Base-by-base conservation (phyloP, 208 protist genomes). In the Acanthamoeba triangularis region DNA sequence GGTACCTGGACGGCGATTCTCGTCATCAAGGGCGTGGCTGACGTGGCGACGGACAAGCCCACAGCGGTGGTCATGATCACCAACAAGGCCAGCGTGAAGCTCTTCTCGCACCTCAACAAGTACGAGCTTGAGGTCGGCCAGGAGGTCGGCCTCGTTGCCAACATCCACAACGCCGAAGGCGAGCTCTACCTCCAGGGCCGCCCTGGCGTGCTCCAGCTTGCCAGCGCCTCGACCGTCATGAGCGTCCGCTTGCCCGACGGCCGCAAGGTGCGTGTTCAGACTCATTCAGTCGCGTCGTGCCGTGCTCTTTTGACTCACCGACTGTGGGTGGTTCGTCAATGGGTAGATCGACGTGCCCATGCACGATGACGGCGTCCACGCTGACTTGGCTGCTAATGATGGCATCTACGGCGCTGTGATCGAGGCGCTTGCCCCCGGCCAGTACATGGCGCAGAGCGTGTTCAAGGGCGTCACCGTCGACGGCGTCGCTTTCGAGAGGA, bases 321-420 rank as follows among this genome's bases (percentile, higher is more conserved):
- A 25, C 37, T 25, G n/a, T 82, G 25, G 3, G 8, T 82, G 28
- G 30, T 28, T 33, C 37, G 30, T 41, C 30, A 20, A 2, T 28
- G 25, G 13, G 16, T 90, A 47, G 33, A 30, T 59, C 49, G 37
- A 61, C 0, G 52, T 97, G 76, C 41, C 44, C 54, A 97, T 97
- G 96, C 69, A 56, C 67, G 96, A 97, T 44, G 96, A 97, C 82
- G 96, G 96, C 80, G 18, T 92, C 13, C 72, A 96, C 37, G n/a
- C 37, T 35, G 96, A 96, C 61, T n/a, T 47, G 30, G 28, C 25
- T 2, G 80, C 93, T 25, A 52, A 96, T 16, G 96, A 97, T 74
- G 96, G 96, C 80, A 28, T 97, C 28, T 97, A 93, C 35, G 95
- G 94, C 47, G 96, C 33, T 35, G 56, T 82, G 4, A 7, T 96